Conservation (phyloP, 352 stramenopile genomes). For the Pythium monospermum region DNA sequence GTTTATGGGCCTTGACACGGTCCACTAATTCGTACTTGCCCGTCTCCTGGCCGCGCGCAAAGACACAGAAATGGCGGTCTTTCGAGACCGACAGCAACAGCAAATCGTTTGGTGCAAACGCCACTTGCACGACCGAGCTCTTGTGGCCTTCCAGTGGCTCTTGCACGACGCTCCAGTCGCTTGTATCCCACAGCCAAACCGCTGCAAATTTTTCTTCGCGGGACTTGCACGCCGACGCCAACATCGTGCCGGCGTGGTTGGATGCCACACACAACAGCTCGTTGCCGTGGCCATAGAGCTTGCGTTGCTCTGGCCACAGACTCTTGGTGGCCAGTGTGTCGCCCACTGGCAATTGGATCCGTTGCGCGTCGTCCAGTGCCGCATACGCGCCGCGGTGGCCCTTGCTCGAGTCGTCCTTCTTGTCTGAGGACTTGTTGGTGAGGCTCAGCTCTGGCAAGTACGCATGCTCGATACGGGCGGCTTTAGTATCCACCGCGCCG, state of each 20-base stretch:
- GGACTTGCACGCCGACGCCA: slow-evolving; percentile 75
- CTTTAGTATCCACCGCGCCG: background rate
- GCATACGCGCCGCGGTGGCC: slow-evolving; percentile 22
- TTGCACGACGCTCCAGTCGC: slow-evolving; percentile 42
- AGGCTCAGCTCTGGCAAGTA: slow-evolving; percentile 73
- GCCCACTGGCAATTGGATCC: slow-evolving; percentile 44
- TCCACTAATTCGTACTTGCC: slow-evolving; percentile 33
- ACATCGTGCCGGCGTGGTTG: slow-evolving; percentile 39
- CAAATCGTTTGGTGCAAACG: slow-evolving; percentile 61
- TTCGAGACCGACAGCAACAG: slow-evolving; percentile 65
- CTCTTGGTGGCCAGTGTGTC: slow-evolving; percentile 59
- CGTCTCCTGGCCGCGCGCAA: slow-evolving; percentile 23
- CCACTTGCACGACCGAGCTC: slow-evolving; percentile 73
- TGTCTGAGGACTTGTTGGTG: slow-evolving; percentile 53
- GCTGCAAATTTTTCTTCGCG: slow-evolving; percentile 58
- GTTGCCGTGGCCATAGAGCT: slow-evolving; percentile 78
- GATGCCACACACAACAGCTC: slow-evolving; percentile 67
- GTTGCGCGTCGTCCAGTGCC: slow-evolving; percentile 9
- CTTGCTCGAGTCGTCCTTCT: slow-evolving; percentile 4
- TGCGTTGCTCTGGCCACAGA: slow-evolving; percentile 70
- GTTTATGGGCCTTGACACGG: slow-evolving; percentile 63
- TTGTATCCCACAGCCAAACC: slow-evolving; percentile 63
- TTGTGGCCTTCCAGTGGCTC: slow-evolving; percentile 58
- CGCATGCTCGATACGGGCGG: slow-evolving; percentile 36
- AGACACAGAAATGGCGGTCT: slow-evolving; percentile 70